Evolutionary conservation across 306 rosid species (phyloP).

Genomic region (Citrullus amarus): DNA sequence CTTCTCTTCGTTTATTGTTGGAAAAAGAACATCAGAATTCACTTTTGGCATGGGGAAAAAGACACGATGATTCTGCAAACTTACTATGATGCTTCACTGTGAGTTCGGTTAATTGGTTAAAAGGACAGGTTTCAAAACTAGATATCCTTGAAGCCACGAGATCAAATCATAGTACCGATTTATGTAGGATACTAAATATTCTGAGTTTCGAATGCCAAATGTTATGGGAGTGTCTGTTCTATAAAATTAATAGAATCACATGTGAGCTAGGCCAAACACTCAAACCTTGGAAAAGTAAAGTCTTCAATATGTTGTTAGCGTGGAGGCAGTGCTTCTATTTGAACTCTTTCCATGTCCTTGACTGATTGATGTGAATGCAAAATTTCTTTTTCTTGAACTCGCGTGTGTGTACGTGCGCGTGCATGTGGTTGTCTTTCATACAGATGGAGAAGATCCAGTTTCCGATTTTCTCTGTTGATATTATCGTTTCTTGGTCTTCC

Average conservation of each 20-base stretch:
- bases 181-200: neutral
- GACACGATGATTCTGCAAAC: neutral
- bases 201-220: neutral
- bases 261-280: neutral
- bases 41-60: neutral
- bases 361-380: neutral
- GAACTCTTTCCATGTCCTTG: neutral
- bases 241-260: neutral
- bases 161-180: neutral
- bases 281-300: neutral
- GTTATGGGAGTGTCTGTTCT: neutral
- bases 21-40: neutral
- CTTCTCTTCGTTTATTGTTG: neutral
- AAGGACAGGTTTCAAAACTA: neutral
- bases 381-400: neutral
- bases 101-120: neutral
- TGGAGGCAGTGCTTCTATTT: neutral
- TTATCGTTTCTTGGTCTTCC: neutral
- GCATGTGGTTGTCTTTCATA: neutral
- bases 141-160: neutral
- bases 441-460: neutral
- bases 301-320: neutral
- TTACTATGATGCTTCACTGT: neutral
- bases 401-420: too few species aligned
- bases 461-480: neutral